Evolutionary conservation across 768 basidiomycete genomes (phyloP), one percentile per base, ranked within the genome.

Genomic region (Kondoa malvinella): DNA sequence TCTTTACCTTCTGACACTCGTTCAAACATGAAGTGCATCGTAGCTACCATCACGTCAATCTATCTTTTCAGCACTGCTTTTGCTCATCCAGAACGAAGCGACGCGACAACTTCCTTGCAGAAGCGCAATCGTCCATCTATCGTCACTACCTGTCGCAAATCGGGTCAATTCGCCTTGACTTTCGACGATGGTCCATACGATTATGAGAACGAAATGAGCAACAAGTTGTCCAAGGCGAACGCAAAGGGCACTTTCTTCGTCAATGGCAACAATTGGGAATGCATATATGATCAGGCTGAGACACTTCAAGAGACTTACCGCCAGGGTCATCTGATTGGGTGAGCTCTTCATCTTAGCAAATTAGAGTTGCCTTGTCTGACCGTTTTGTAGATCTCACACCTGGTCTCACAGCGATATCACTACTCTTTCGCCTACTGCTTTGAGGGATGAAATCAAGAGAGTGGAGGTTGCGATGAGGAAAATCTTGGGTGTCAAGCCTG

Each of bases 121-220:
- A 50, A 50, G 40, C 40, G 40, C 8, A 8, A 8, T 8, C 8
- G 40, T 8, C 40, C 40, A 8, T 50, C 40, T 8, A 50, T 69
- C 4, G 26, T 66, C 34, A 68, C 69, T n/a, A 65, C 57, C 1
- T 70, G 71, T 56, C 63, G 34, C 27, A 66, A 56, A 16, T 14
- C 40, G 8, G 66, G 64, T 0, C 59, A 68, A 8, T 57, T 70
- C 71, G 32, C n/a, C 21, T 8, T 50, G 40, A 74, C 72, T 3
- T 73, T 73, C n/a, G 73, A 74, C 59, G 73, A 74, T 34, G 73
- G 73, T 26, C 65, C 70, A 4, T 63, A 69, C 31, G 29, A 34
- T 29, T 68, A 56, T 64, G 25, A 67, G 56, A 34, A 34, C 32
- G 66, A 56, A 27, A 33, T 69, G 30, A 26, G 32, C n/a, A 27